Base-by-base conservation (phyloP, 1,284 basidiomycete species). In the Erythrobasidium hasegawianum region DNA sequence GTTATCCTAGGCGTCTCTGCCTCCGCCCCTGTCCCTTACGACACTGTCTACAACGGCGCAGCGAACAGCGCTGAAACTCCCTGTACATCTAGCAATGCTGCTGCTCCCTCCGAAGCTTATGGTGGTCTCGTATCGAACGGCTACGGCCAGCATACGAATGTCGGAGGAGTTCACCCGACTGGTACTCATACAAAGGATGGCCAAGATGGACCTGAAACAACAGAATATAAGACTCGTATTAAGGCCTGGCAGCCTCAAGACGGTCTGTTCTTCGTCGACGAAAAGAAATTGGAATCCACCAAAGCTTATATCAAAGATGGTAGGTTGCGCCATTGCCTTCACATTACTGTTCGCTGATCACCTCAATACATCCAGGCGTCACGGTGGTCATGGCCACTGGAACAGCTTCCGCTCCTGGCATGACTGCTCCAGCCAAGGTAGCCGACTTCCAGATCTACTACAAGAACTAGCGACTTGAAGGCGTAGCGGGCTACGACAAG, bases 401-500 rank as follows among this genome's bases (percentile, higher is more conserved):
- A 5, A 47, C 16, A 5, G 43, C 43, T 24, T 18, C 43, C n/a
- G 43, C 43, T n/a, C 43, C 43, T 18, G 43, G 43, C 22, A n/a
- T 47, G 43, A 24, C 43, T 16, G 22, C 16, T n/a, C 43, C 43
- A 47, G 22, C 43, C 4, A 47, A 47, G 43, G 43, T 47, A 5
- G 43, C 43, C 4, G 43, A 47, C 43, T 47, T 47, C 43, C 43
- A 24, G 8, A n/a, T 47, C 43, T 47, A 47, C 43, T 47, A 47
- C 43, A 24, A 47, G 43, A 47, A 47, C 8, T 8, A 47, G 14
- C 16, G 16, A 14, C 16, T 47, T 4, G 43, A 47, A 24, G 43
- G 43, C 8, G 43, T 47, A n/a, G 43, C 43, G 5, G n/a, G 16
- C 22, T 24, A 18, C n/a, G 43, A 47, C 43, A 24, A 47, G n/a